Base-by-base conservation (phyloP, 1,284 basidiomycete genomes). In the Austroboletus novae-zelandiae region DNA sequence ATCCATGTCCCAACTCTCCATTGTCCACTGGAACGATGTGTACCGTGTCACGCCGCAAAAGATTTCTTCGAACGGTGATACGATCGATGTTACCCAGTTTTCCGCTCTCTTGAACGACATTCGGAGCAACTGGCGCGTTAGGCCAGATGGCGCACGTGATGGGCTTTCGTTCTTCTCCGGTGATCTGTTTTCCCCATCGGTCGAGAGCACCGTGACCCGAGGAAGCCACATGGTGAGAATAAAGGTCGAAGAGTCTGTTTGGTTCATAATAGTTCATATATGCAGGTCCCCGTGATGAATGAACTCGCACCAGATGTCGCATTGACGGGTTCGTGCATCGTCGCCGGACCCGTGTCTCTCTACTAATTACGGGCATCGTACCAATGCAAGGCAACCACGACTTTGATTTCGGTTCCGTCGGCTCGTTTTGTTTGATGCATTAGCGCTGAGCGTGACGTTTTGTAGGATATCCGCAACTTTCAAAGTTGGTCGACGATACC, bases 91-190 rank as follows among this genome's bases (percentile, higher is more conserved):
- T 30, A 84, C 86, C 9, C 86, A 90, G 62, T 91, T 89, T 62
- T 77, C 79, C 27, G 77, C 78, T 13, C 70, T 87, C 47, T 64
- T 89, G 36, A 75, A 87, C 49, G 73, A 77, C 55, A 70, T 88
- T 36, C 77, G 84, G 47, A 66, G 71, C 47, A 62, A 67, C 34
- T 89, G 85, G 85, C 53, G 67, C 4, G 47, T 66, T 37, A 68
- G 76, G 50, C 59, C 70, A 11, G 79, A 83, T 57, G 78, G 78
- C 3, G 70, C 72, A 43, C 74, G 73, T 52, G 86, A 91, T 57
- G 93, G 94, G 0, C 73, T 97, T 4, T 77, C 88, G 0, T 71
- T 97, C 3, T 97, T 96, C 70, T 94, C 90, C 27, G 94, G 94
- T 6, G 94, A 96, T 66, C 73, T 91, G 5, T 94, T 94, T 66